phyloP scores from a whole-genome alignment of 371 early-diverging fungal genomes.

The Mortierella sp. region DNA sequence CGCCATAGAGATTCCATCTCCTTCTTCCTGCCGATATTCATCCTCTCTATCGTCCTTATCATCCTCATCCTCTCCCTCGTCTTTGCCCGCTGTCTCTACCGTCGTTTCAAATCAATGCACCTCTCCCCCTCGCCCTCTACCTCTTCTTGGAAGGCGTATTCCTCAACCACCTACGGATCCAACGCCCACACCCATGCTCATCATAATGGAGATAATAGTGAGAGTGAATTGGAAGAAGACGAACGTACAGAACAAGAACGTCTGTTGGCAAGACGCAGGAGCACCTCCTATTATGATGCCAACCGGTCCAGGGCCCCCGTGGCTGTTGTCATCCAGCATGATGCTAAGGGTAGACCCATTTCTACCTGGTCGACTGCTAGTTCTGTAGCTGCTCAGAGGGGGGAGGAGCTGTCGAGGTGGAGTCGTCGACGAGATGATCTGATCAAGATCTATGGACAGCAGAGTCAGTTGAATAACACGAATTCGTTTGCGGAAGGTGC shows the following conservation, averaged over 20 bases:
- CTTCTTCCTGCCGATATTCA: slow-evolving; percentile 31
- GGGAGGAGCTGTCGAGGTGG: slow-evolving; percentile 54
- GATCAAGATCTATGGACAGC: slow-evolving; percentile 45
- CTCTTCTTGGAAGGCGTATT: slow-evolving; percentile 27
- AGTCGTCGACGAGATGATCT: slow-evolving; percentile 46
- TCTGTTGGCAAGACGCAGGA: slow-evolving; percentile 38
- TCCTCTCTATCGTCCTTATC: slow-evolving; percentile 32
- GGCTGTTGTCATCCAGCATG: slow-evolving; percentile 36
- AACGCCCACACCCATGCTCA: background rate
- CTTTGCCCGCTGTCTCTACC: slow-evolving; percentile 40
- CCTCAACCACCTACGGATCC: slow-evolving; percentile 5
- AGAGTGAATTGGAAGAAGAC: slow-evolving; percentile 16
- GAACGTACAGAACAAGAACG: slow-evolving; percentile 27
- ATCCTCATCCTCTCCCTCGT: slow-evolving; percentile 26
- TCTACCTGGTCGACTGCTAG: slow-evolving; percentile 58
- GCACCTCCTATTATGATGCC: slow-evolving; percentile 55
- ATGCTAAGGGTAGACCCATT: slow-evolving; percentile 47
- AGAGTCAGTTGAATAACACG: slow-evolving; percentile 17
- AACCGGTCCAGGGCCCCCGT: slow-evolving; percentile 52
- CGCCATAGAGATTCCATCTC: slow-evolving; percentile 32
- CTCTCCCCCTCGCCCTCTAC: slow-evolving; percentile 18
- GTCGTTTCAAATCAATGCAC: slow-evolving; percentile 32
- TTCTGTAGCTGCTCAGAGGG: slow-evolving; percentile 49
- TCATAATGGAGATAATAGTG: background rate
- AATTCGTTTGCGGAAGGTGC: slow-evolving; percentile 18